Base-by-base conservation (phyloP, 495 filamentous ascomycete genomes). In the Neurospora tetrasperma region DNA sequence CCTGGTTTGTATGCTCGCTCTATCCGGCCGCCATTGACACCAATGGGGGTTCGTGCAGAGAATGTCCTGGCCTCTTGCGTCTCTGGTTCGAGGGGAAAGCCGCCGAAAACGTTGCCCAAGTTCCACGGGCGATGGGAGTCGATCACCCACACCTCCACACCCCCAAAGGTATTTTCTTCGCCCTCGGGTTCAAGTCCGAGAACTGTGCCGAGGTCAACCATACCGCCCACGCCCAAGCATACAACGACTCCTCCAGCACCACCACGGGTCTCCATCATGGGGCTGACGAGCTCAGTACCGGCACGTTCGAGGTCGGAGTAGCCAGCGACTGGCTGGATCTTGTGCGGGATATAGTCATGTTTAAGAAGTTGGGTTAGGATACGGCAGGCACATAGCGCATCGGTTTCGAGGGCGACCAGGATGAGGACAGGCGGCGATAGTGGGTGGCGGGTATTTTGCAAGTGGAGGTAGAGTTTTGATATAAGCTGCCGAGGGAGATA, bases 261-360 rank as follows among this genome's bases (percentile, higher is more conserved):
- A 11, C 94, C 94, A 73, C 91, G 85, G 40, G 87, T 87, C 79
- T 90, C 90, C 83, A 90, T 91, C 93, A 97, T 94, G 10, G 92
- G 93, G 69, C 84, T 85, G 71, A 97, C 89, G 69, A 96, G 85
- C 74, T 93, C 89, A 79, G 88, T 85, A 40, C 93, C 93, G 39
- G 89, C 89, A 76, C 89, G 88, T 77, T 91, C 85, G 44, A 99
- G 90, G 78, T 98, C 96, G 74, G 89, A 90, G 89, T 98, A 98
- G 42, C 96, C 96, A 18, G 92, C 88, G 43, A 99, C 90, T 5
- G 96, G 96, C 76, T 97, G 93, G 74, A 98, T 97, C 85, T 97
- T 98, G 83, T 98, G 95, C n/a, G 91, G 91, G 75, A 99, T 96
- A 79, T 95, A 98, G 85, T 99, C 96, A 85, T 93, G 91, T 84